phyloP scores from a whole-genome alignment of 73 alveolate genomes.

The Paramecium pentaurelia region DNA sequence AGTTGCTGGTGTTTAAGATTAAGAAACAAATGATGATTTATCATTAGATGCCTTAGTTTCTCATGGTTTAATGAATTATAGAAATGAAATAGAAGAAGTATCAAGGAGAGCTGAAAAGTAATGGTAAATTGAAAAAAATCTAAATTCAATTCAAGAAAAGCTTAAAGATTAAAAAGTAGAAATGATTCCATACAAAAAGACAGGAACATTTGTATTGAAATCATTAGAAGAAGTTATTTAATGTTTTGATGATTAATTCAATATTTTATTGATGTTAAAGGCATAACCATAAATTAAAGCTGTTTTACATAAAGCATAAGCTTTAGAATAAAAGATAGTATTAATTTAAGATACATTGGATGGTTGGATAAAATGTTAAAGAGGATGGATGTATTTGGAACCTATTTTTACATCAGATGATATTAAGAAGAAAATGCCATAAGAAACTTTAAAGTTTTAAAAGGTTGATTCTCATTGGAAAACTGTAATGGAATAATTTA shows the following conservation, averaged over 20 bases:
- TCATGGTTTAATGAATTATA: slow-evolving; percentile 72
- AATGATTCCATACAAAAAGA: slow-evolving; percentile 72
- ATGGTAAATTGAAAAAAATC: slow-evolving; percentile 71
- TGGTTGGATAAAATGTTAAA: slow-evolving; percentile 90
- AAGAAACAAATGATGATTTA: slow-evolving; percentile 74
- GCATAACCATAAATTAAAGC: slow-evolving; percentile 73
- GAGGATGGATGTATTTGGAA: slow-evolving; percentile 99
- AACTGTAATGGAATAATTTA: slow-evolving; percentile 84
- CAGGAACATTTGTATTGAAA: slow-evolving; percentile 76
- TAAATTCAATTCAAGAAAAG: slow-evolving; percentile 79
- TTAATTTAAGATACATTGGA: slow-evolving; percentile 82
- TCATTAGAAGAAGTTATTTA: slow-evolving; percentile 81
- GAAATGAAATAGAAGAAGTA: slow-evolving; percentile 88
- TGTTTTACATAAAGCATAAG: slow-evolving; percentile 82
- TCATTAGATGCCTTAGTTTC: slow-evolving; percentile 78
- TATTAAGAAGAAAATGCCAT: slow-evolving; percentile 91
- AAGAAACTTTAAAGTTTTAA: slow-evolving; percentile 83
- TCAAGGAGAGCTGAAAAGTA: slow-evolving; percentile 84
- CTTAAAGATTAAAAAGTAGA: slow-evolving; percentile 73
- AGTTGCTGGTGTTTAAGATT: slow-evolving; percentile 70
- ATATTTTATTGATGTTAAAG: slow-evolving; percentile 75
- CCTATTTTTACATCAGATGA: slow-evolving; percentile 99
- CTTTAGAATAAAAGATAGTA: slow-evolving; percentile 75
- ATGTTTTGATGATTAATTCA: slow-evolving; percentile 83
- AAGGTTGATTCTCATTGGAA: slow-evolving; percentile 95